Base-by-base conservation (phyloP, 75 land plant genomes). In the Sequoia sempervirens region DNA sequence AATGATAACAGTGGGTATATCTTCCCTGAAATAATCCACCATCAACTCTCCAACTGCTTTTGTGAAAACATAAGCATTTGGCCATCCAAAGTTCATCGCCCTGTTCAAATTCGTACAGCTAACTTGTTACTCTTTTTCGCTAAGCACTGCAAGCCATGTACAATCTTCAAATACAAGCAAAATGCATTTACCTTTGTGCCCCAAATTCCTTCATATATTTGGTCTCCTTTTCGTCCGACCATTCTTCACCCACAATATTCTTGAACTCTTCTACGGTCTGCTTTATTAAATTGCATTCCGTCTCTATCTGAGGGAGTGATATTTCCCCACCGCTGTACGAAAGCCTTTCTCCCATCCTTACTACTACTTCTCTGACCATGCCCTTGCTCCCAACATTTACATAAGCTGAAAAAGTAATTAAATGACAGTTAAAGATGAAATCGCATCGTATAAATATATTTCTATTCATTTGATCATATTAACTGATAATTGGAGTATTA, bases 21-120 rank as follows among this genome's bases (percentile, higher is more conserved):
- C 53, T 50, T 50, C 53, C 2, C 53, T 50, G 13, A 50, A 50
- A 50, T 50, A 50, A 50, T 50, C 53, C 53, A 50, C 14, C 53
- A 50, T 50, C 53, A 50, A 1, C 53, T 94, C 96, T 54, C 94
- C 94, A 89, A 94, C 87, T 58, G 96, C 92, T 84, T 94, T 94
- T 72, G 96, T 92, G 88, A 94, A 92, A 3, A 91, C 94, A 38
- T 94, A 94, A 5, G 93, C 53, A 13, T 50, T 50, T 50, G 53
- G 53, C 53, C 53, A 50, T 2, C 53, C 53, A 50, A 50, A 50
- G 53, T 50, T 50, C 53, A 50, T 50, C 15, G 53, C 53, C 53
- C 53, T 50, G 53, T 12, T 12, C 15, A 90, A 74, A 92, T 92
- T 85, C 89, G 91, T 92, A 12, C 20, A 23, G 0, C 17, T 28